Evolutionary conservation across 1,284 basidiomycete genomes (phyloP).

Genomic region (Leccinum fuscescens): DNA sequence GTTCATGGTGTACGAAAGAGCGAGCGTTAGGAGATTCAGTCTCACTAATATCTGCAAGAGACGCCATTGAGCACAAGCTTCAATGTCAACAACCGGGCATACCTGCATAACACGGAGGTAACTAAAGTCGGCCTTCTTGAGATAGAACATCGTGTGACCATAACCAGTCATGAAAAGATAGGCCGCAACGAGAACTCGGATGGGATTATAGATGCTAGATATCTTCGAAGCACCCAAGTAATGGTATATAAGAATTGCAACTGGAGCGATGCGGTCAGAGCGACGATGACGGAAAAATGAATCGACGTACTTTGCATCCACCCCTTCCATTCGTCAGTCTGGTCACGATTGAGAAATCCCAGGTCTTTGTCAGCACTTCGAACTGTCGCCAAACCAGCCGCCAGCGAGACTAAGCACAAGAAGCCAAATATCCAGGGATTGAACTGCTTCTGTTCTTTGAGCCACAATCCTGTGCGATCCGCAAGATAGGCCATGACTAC

Average conservation of each 20-base stretch:
- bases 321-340: constrained; percentile 94
- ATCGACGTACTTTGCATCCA: constrained; percentile 85
- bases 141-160: constrained; percentile 74
- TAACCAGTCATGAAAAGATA: constrained; percentile 85
- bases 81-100: constrained; percentile 13
- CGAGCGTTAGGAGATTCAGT: constrained; percentile 78
- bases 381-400: constrained; percentile 61
- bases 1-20: constrained; percentile 86
- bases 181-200: constrained; percentile 82
- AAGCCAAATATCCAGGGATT: constrained; percentile 65
- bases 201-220: constrained; percentile 87
- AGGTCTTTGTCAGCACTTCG: constrained; percentile 76
- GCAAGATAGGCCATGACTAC: constrained; percentile 70
- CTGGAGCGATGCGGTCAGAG: constrained; percentile 37
- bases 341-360: constrained; percentile 85
- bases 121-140: constrained; percentile 84
- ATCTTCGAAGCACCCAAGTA: constrained; percentile 85
- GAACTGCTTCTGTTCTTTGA: constrained; percentile 86
- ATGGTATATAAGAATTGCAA: constrained; percentile 86
- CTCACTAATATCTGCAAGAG: constrained; percentile 67
- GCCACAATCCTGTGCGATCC: constrained; percentile 80
- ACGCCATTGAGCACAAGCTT: constrained; percentile 6
- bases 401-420: constrained; percentile 54
- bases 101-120: constrained; percentile 73
- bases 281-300: constrained; percentile 1